Evolutionary conservation across 1,284 basidiomycete species (phyloP).

Genomic region (Polyporus tsugae): DNA sequence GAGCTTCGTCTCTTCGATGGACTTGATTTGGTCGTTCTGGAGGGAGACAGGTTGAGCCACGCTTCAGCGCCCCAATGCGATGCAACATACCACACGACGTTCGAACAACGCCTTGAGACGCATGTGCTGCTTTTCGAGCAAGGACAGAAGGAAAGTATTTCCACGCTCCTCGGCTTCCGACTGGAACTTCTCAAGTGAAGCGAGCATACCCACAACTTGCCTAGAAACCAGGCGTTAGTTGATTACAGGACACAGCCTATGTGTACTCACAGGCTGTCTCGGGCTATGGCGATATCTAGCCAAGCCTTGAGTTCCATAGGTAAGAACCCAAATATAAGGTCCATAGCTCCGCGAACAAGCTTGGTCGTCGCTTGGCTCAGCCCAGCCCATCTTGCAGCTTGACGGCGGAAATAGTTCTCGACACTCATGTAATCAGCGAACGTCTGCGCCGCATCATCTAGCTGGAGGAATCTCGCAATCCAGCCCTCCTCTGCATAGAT

Average conservation of each 20-base stretch:
- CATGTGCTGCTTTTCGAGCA: slow-evolving; percentile 85
- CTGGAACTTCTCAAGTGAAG: slow-evolving; percentile 82
- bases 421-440: slow-evolving; percentile 97
- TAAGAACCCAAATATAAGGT: slow-evolving; percentile 95
- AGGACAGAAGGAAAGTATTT: slow-evolving; percentile 76
- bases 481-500: slow-evolving; percentile 89
- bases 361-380: slow-evolving; percentile 78
- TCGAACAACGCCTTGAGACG: slow-evolving; percentile 80
- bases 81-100: slow-evolving; percentile 74
- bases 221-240: slow-evolving; percentile 50
- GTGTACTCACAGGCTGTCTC: slow-evolving; percentile 78
- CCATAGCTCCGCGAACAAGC: slow-evolving; percentile 88
- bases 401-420: slow-evolving; percentile 93
- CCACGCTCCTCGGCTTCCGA: slow-evolving; percentile 82
- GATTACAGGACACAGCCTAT: not conserved
- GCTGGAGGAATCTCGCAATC: slow-evolving; percentile 91
- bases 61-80: not conserved
- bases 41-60: not conserved
- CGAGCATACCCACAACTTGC: slow-evolving; percentile 87
- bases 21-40: slow-evolving; percentile 87
- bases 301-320: slow-evolving; percentile 85
- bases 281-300: slow-evolving; percentile 81
- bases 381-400: slow-evolving; percentile 80
- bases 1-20: slow-evolving; percentile 91
- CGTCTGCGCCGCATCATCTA: slow-evolving; percentile 87